Evolutionary conservation across 2,329 filamentous ascomycete species (phyloP).

Genomic region (Alternaria burnsii): DNA sequence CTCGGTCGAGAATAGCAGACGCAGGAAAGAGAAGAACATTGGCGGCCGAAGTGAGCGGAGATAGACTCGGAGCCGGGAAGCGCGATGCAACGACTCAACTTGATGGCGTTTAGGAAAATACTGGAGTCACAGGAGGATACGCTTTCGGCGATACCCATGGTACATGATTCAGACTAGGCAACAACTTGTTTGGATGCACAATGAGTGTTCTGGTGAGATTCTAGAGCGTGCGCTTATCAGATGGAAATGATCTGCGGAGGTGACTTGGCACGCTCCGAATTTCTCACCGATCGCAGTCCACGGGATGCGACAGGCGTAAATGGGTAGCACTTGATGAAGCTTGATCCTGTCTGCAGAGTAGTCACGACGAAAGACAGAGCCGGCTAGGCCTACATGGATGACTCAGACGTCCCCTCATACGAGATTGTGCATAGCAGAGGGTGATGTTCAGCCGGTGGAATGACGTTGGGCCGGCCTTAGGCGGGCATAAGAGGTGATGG

Average conservation of each 20-base stretch:
- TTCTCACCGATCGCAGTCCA: slow-evolving; percentile 1
- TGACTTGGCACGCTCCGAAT: background rate
- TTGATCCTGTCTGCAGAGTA: background rate
- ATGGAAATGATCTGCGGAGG: background rate
- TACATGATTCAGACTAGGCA: background rate
- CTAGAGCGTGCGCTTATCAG: background rate
- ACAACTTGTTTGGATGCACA: background rate
- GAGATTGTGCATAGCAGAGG: background rate
- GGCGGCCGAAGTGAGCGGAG: slow-evolving; percentile 55
- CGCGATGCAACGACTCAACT: background rate
- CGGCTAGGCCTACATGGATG: background rate
- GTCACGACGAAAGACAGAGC: background rate
- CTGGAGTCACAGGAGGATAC: background rate
- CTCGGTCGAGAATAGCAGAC: slow-evolving; percentile 59
- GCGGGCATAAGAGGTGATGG: background rate
- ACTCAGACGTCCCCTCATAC: background rate
- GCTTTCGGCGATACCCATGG: slow-evolving; percentile 3
- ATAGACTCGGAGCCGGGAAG: slow-evolving; percentile 9
- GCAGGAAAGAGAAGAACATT: slow-evolving; percentile 55
- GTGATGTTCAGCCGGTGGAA: background rate
- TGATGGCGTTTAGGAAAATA: background rate
- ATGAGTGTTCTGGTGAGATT: background rate
- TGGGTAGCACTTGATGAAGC: background rate
- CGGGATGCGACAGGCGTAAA: background rate
- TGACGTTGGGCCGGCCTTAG: slow-evolving; percentile 1